Conservation (phyloP, 192 early-diverging fungal species). For the Linderina pennispora region DNA sequence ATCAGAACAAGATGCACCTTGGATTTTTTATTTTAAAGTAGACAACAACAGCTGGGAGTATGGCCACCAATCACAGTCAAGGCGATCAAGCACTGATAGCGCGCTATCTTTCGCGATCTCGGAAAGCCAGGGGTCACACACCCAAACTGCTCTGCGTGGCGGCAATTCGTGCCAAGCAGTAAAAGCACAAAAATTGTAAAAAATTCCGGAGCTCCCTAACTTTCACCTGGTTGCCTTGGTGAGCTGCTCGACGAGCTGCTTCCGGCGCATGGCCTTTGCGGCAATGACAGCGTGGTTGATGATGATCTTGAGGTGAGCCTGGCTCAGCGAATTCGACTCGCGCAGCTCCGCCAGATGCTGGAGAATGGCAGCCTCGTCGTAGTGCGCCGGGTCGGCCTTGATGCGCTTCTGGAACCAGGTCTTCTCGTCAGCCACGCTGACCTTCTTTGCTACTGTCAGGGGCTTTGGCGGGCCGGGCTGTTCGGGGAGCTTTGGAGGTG, state of each 20-base stretch:
- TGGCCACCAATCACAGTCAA: too few relatives aligned
- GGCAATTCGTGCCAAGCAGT: too few relatives aligned
- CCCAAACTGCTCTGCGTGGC: too few relatives aligned
- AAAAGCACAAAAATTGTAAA: too few relatives aligned
- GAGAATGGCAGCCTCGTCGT: constrained; percentile 35
- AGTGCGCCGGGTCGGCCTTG: constrained; percentile 45
- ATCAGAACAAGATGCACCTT: too few relatives aligned
- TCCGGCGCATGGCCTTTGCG: constrained; percentile 44
- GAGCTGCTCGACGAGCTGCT: constrained; percentile 33
- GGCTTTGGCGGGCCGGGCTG: background rate
- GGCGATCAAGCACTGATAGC: too few relatives aligned
- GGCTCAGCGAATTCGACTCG: constrained; percentile 10
- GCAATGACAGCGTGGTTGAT: constrained; percentile 19
- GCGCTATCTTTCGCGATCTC: too few relatives aligned
- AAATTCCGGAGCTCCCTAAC: too few relatives aligned
- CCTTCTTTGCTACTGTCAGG: constrained; percentile 4
- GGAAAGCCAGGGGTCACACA: too few relatives aligned
- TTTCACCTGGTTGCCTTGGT: constrained; percentile 15
- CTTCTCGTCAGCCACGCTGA: constrained; percentile 38
- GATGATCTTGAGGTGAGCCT: constrained; percentile 40
- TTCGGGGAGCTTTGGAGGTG: background rate
- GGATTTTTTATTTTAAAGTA: too few relatives aligned
- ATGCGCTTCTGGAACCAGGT: constrained; percentile 41
- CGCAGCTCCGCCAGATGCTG: constrained; percentile 32
- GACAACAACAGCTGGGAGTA: too few relatives aligned